Conservation (phyloP, 208 protist species). For the Trypanosoma cruzi region DNA sequence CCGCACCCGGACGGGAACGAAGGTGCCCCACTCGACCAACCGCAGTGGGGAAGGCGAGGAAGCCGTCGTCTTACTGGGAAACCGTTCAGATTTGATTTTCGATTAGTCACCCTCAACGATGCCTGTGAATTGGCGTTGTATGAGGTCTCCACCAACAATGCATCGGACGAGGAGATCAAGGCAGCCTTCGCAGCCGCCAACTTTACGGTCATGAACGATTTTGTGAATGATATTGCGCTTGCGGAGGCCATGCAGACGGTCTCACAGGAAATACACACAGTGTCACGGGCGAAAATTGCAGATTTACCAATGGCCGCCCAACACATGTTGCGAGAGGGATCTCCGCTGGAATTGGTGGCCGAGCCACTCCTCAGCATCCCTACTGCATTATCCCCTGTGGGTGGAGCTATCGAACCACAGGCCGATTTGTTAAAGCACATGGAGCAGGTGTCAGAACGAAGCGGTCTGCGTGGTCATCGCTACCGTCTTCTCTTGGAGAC, state of each 20-base stretch:
- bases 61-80: slow-evolving; percentile 6
- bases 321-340: slow-evolving; percentile 42
- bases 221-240: slow-evolving; percentile 50
- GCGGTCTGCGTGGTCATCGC: slow-evolving; percentile 2
- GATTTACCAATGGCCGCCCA: slow-evolving; percentile 46
- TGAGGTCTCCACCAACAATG: slow-evolving; percentile 52
- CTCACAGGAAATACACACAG: slow-evolving; percentile 2
- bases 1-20: neutral
- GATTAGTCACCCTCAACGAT: slow-evolving; percentile 38
- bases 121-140: slow-evolving; percentile 59
- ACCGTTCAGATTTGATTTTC: slow-evolving; percentile 39
- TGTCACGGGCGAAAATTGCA: slow-evolving; percentile 26
- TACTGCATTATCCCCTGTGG: neutral
- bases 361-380: slow-evolving; percentile 34
- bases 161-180: slow-evolving; percentile 64
- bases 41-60: neutral
- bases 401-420: neutral
- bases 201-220: slow-evolving; percentile 73
- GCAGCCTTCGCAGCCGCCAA: slow-evolving; percentile 61
- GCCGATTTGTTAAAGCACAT: neutral
- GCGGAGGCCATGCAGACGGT: slow-evolving; percentile 37
- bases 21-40: neutral
- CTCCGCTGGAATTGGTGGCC: slow-evolving; percentile 60
- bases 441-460: neutral
- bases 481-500: slow-evolving; percentile 21